These are phyloP conservation scores for Ophiostoma sp. DNA, from an alignment of 2,329 filamentous ascomycete genomes.

Conservation along the genomic window DNA sequence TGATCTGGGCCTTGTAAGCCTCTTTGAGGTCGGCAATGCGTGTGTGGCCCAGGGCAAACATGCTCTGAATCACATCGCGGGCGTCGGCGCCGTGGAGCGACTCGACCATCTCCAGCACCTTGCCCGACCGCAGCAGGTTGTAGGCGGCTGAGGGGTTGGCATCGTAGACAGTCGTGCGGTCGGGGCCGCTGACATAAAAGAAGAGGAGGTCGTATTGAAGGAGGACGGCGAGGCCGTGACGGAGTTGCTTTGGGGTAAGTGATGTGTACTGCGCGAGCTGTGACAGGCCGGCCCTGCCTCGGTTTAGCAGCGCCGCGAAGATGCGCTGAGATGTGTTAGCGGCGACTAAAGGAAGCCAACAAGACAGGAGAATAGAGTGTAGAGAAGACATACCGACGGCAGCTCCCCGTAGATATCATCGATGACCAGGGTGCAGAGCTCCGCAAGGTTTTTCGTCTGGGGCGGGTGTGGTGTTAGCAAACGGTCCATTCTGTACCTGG, in stretches of 20 bases:
- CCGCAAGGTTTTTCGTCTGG: conserved; percentile 71
- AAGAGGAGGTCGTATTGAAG: conserved; percentile 86
- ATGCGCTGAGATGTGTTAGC: conserved; percentile 66
- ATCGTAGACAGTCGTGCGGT: conserved; percentile 66
- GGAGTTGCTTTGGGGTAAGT: conserved; percentile 72
- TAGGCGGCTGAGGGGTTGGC: conserved; percentile 80
- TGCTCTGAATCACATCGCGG: conserved; percentile 69
- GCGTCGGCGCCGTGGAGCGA: conserved; percentile 73
- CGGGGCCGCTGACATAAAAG: conserved; percentile 65
- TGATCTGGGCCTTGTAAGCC: conserved; percentile 51
- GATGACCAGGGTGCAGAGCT: conserved; percentile 88
- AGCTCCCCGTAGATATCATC: conserved; percentile 89
- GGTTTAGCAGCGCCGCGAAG: conserved; percentile 72
- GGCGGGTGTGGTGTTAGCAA: conserved; percentile 32
- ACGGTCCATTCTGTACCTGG: background rate
- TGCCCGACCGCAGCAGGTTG: conserved; percentile 75
- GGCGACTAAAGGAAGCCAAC: background rate
- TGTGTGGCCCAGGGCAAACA: conserved; percentile 76
- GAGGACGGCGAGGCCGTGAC: conserved; percentile 78
- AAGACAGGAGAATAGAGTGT: conserved; percentile 19
- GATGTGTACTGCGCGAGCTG: conserved; percentile 71
- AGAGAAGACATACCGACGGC: conserved; percentile 67
- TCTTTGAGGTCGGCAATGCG: conserved; percentile 69
- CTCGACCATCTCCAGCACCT: conserved; percentile 75
- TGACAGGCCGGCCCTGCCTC: conserved; percentile 72